A percentile compares a stretch with the other conserved stretches of the same genome.
phyloP scores from a whole-genome alignment of 257 asterid species.

The Ilex asprella region DNA sequence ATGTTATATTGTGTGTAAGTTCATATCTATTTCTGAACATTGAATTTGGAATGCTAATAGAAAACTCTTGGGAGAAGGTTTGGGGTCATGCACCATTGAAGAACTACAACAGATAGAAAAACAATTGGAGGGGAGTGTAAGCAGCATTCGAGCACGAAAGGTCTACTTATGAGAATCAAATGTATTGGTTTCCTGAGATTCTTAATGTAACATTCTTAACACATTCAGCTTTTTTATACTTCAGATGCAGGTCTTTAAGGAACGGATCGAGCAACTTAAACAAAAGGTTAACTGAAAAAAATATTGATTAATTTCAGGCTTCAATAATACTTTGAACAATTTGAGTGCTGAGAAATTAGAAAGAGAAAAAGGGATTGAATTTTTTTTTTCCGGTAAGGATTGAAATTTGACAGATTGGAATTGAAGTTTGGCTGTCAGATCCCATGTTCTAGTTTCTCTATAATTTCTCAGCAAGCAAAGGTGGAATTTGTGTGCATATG shows the following conservation, averaged over 20 bases:
- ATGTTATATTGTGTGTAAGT: background rate
- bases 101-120: slow-evolving; percentile 78
- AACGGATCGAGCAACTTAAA: slow-evolving; percentile 62
- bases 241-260: slow-evolving; percentile 72
- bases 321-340: background rate
- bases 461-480: too few relatives aligned
- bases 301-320: background rate
- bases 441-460: too few relatives aligned
- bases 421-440: too few relatives aligned
- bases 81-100: slow-evolving; percentile 55
- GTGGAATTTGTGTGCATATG: too few relatives aligned
- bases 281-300: slow-evolving; percentile 46
- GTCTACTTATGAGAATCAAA: slow-evolving; percentile 13
- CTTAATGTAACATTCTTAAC: background rate
- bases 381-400: too few relatives aligned
- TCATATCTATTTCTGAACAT: too few relatives aligned
- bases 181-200: too few relatives aligned
- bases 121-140: slow-evolving; percentile 70
- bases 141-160: slow-evolving; percentile 67
- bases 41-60: slow-evolving; percentile 20
- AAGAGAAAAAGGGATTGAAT: too few relatives aligned
- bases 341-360: background rate
- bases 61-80: slow-evolving; percentile 78
- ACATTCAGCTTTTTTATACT: background rate
- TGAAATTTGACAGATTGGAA: too few relatives aligned